Percentiles rank a stretch among this genome's conserved stretches.
Conservation (phyloP, 2,329 filamentous ascomycete species). For the Torrubiellomyces zombiae region DNA sequence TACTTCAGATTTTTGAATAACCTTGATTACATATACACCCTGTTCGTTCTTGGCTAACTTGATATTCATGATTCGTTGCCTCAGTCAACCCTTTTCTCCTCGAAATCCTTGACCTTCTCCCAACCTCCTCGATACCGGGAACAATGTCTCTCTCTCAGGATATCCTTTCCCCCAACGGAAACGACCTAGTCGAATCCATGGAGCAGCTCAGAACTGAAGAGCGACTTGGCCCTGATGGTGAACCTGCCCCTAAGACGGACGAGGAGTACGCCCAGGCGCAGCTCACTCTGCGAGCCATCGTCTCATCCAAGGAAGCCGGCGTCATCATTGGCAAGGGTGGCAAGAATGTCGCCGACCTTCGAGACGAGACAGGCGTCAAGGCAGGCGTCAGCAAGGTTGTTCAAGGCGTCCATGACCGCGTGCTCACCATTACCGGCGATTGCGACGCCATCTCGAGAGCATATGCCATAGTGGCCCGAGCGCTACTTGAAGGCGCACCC, state of each 20-base stretch:
- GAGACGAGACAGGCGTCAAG: slow-evolving; percentile 95
- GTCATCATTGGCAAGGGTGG: slow-evolving; percentile 98
- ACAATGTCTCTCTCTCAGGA: slow-evolving; percentile 54
- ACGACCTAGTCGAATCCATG: slow-evolving; percentile 42
- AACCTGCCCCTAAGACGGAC: slow-evolving; percentile 75
- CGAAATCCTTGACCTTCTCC: slow-evolving; percentile 6
- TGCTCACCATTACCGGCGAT: slow-evolving; percentile 84
- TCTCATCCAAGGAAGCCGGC: slow-evolving; percentile 96
- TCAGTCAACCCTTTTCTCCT: slow-evolving; percentile 6
- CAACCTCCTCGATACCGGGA: slow-evolving; percentile 12
- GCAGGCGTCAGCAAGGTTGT: slow-evolving; percentile 98
- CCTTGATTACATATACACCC: too few species aligned
- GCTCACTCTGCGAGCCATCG: slow-evolving; percentile 89
- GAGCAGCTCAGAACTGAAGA: slow-evolving; percentile 52
- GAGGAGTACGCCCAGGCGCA: slow-evolving; percentile 91
- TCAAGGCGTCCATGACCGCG: slow-evolving; percentile 89
- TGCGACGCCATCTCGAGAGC: slow-evolving; percentile 81
- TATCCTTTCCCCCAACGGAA: slow-evolving; percentile 37
- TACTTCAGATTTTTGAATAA: too few species aligned
- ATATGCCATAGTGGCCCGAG: slow-evolving; percentile 83
- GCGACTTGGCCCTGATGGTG: slow-evolving; percentile 55
- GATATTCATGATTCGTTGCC: too few species aligned
- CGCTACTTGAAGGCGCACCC: slow-evolving; percentile 81
- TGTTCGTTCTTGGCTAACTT: too few species aligned
- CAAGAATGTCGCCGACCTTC: slow-evolving; percentile 93